These are phyloP conservation scores for Dacryopinax primogenitus DNA, from an alignment of 768 basidiomycete species.

Conservation along the genomic window DNA sequence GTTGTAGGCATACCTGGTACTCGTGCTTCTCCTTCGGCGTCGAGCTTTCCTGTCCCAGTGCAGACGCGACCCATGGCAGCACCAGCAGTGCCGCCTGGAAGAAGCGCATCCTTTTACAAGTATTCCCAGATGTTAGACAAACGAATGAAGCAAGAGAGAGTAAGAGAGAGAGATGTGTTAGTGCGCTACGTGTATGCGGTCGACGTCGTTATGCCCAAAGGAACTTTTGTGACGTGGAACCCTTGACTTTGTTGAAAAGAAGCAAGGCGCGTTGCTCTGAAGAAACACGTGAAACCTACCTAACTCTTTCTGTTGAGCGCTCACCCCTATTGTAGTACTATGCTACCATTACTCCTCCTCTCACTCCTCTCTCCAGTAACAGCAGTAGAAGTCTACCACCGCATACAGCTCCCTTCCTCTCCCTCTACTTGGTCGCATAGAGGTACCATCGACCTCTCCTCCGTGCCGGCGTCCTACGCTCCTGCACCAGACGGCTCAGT, in stretches of 20 bases:
- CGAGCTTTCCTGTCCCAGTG: slow-evolving; percentile 11
- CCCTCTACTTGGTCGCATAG: not conserved
- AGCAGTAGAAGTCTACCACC: not conserved
- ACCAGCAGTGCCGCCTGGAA: not conserved
- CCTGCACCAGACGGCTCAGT: not conserved
- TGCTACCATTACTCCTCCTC: not conserved
- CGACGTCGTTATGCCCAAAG: not conserved
- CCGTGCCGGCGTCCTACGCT: not conserved
- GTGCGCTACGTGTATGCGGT: not conserved
- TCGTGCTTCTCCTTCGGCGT: not conserved
- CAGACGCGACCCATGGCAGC: not conserved
- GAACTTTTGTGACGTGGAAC: not conserved
- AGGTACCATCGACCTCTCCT: not conserved
- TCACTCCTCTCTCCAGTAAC: not conserved
- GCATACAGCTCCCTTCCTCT: not conserved
- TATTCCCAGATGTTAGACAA: not conserved
- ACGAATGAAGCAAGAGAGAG: not conserved
- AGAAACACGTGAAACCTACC: not conserved
- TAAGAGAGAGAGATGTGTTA: not conserved
- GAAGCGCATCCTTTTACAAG: slow-evolving; percentile 11
- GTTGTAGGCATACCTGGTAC: not conserved
- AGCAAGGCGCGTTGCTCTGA: not conserved
- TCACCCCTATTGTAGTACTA: not conserved
- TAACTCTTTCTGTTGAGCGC: not conserved
- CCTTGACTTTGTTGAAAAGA: not conserved